phyloP scores from a whole-genome alignment of 2,329 filamentous ascomycete species.

The Blastomyces silverae region DNA sequence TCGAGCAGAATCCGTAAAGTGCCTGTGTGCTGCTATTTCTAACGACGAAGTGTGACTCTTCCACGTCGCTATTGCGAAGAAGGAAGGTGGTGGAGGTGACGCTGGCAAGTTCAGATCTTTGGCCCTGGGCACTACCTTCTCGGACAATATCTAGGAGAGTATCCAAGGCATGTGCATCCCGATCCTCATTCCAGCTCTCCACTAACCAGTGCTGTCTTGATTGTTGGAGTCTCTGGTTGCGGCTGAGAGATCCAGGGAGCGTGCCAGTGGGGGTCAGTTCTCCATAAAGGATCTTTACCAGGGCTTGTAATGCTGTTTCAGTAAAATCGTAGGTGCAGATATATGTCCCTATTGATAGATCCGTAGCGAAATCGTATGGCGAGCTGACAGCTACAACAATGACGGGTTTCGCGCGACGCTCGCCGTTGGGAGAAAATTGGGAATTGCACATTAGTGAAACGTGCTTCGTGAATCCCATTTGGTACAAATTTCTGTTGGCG shows the following conservation, averaged over 20 bases:
- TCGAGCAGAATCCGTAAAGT: conserved; percentile 85
- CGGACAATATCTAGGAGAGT: conserved; percentile 66
- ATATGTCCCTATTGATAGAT: conserved; percentile 82
- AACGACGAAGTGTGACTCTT: conserved; percentile 84
- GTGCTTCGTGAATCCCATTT: conserved; percentile 91
- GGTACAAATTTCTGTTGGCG: conserved; percentile 87
- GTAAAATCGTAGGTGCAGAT: conserved; percentile 96
- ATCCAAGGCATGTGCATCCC: conserved; percentile 67
- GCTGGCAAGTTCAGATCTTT: conserved; percentile 61
- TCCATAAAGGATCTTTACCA: conserved; percentile 78
- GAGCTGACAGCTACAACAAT: conserved; percentile 91
- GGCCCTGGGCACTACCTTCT: conserved; percentile 53
- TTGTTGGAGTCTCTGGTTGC: conserved; percentile 78
- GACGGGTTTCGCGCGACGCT: conserved; percentile 59
- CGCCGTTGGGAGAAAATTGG: conserved; percentile 35
- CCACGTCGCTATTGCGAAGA: conserved; percentile 60
- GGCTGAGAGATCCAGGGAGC: conserved; percentile 66
- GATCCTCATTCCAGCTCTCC: conserved; percentile 73
- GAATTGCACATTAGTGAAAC: conserved; percentile 80
- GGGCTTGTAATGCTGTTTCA: conserved; percentile 76
- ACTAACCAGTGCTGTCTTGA: conserved; percentile 95
- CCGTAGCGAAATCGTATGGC: conserved; percentile 93
- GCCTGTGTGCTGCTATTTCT: conserved; percentile 88
- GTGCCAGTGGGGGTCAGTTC: conserved; percentile 55
- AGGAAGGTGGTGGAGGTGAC: conserved; percentile 70